Percentiles rank a stretch among this genome's conserved stretches.
phyloP scores from a whole-genome alignment of 176 grass and related monocot genomes.

The Echinochloa phyllopogon region DNA sequence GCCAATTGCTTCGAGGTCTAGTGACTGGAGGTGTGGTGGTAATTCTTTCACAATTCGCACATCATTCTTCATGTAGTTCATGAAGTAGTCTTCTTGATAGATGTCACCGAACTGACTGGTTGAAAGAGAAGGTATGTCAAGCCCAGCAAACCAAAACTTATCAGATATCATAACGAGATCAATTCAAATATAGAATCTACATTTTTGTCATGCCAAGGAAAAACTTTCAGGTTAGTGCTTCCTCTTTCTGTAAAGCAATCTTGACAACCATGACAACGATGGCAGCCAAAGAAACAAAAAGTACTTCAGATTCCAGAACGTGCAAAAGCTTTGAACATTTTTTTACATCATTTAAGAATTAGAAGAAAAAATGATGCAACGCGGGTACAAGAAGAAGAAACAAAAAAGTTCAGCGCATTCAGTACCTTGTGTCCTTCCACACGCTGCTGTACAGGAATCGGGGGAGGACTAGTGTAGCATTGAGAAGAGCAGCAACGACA shows the following conservation, averaged over 20 bases:
- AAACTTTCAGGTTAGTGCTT: neutral
- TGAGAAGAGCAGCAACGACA: constrained; percentile 76
- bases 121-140: constrained; percentile 14
- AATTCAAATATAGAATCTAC: neutral
- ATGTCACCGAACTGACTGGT: constrained; percentile 95
- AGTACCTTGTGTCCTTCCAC: constrained; percentile 86
- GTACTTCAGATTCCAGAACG: neutral
- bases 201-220: neutral
- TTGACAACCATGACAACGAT: neutral
- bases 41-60: constrained; percentile 84
- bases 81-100: constrained; percentile 90
- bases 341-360: neutral
- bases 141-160: neutral
- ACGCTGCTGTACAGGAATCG: constrained; percentile 90
- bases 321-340: neutral
- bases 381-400: neutral
- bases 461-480: constrained; percentile 77
- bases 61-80: constrained; percentile 84
- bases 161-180: neutral
- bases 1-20: constrained; percentile 80
- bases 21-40: constrained; percentile 61
- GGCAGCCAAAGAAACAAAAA: neutral
- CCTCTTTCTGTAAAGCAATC: neutral
- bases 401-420: neutral
- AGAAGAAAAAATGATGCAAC: neutral